These are phyloP conservation scores for Aspergillus clavatus DNA, from an alignment of 2,329 filamentous ascomycete species.

Conservation along the genomic window DNA sequence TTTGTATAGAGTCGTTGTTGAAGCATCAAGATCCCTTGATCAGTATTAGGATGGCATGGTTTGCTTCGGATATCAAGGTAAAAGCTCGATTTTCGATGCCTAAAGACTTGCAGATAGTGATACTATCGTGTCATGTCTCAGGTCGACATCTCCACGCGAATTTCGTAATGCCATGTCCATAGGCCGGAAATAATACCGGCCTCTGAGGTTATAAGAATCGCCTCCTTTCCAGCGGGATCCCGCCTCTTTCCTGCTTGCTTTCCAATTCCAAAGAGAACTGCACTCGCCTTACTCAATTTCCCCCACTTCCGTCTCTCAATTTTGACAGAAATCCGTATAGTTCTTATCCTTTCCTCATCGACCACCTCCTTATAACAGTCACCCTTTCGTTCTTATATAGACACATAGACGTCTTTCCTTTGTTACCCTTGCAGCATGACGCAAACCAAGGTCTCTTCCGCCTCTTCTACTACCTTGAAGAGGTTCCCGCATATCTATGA, in stretches of 20 bases:
- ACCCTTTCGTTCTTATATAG: conserved; percentile 1
- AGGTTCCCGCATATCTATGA: conserved; percentile 43
- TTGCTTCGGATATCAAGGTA: not conserved
- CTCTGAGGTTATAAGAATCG: conserved; percentile 42
- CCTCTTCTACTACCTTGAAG: conserved; percentile 33
- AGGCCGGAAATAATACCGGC: conserved; percentile 47
- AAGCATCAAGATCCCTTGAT: conserved; percentile 8
- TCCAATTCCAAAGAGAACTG: conserved; percentile 11
- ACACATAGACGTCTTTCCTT: conserved; percentile 3
- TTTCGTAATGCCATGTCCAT: conserved; percentile 36
- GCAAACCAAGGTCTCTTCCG: conserved; percentile 26
- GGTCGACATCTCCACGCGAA: conserved; percentile 21
- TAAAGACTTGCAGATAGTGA: not conserved
- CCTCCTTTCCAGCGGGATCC: conserved; percentile 27
- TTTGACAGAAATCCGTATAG: no score
- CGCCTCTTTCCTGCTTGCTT: conserved; percentile 15
- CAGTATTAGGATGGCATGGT: conserved; percentile 1
- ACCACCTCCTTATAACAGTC: conserved; percentile 1
- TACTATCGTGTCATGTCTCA: conserved; percentile 7
- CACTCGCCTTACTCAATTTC: conserved; percentile 1
- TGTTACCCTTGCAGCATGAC: conserved; percentile 30
- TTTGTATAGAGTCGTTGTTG: conserved; percentile 24
- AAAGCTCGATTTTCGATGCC: conserved; percentile 6
- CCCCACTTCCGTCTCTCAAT: conserved; percentile 10
- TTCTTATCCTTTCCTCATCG: not conserved